These are phyloP conservation scores for Pythium aristosporum DNA, from an alignment of 352 stramenopile genomes.

Conservation along the genomic window DNA sequence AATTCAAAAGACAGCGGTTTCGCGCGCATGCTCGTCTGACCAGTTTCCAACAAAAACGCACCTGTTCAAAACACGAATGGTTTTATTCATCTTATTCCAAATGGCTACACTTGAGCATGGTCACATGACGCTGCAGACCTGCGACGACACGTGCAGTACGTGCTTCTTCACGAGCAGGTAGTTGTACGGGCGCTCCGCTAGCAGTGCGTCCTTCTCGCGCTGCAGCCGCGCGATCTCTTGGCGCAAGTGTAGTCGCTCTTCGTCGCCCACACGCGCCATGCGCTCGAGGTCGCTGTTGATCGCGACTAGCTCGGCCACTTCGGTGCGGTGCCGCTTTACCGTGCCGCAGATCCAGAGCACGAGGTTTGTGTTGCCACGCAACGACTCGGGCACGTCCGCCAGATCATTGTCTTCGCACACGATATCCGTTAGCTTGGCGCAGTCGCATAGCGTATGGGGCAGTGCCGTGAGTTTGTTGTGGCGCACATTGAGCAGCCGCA, in stretches of 20 bases:
- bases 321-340: slow-evolving; percentile 61
- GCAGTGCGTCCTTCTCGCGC: slow-evolving; percentile 54
- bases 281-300: slow-evolving; percentile 78
- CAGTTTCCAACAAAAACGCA: neutral
- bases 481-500: slow-evolving; percentile 63
- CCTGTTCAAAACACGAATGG: slow-evolving; percentile 15
- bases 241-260: slow-evolving; percentile 68
- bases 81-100: slow-evolving; percentile 9
- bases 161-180: slow-evolving; percentile 77
- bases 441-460: slow-evolving; percentile 75
- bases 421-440: slow-evolving; percentile 47
- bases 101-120: slow-evolving; percentile 17
- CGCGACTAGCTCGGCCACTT: slow-evolving; percentile 67
- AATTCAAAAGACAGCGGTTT: slow-evolving; percentile 24
- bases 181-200: slow-evolving; percentile 61
- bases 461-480: slow-evolving; percentile 73
- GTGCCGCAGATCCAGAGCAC: slow-evolving; percentile 80
- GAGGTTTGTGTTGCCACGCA: slow-evolving; percentile 68
- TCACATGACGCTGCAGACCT: slow-evolving; percentile 73
- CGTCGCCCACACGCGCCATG: slow-evolving; percentile 66
- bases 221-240: slow-evolving; percentile 64
- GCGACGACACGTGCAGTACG: slow-evolving; percentile 44
- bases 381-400: slow-evolving; percentile 58
- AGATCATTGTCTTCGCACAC: slow-evolving; percentile 63
- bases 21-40: slow-evolving; percentile 13